phyloP scores from a whole-genome alignment of 2,329 filamentous ascomycete species.

The Cercospora sojina region DNA sequence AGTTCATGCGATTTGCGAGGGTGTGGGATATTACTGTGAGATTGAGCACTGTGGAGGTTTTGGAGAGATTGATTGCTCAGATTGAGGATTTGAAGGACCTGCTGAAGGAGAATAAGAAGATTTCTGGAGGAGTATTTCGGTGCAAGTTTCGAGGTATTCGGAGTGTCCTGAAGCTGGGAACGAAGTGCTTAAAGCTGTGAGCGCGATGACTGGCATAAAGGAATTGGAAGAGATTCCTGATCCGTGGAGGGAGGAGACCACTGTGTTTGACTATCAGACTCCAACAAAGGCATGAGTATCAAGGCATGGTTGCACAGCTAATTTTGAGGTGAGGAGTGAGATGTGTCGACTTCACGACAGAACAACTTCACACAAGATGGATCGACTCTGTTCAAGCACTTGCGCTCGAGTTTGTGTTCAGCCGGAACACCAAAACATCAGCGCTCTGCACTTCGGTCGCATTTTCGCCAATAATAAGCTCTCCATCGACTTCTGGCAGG shows the following conservation, averaged over 20 bases:
- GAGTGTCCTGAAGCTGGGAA: conserved; percentile 16
- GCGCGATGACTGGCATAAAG: conserved; percentile 12
- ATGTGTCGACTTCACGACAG: neutral
- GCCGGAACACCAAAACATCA: conserved; percentile 26
- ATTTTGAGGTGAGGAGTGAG: neutral
- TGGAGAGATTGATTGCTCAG: conserved; percentile 16
- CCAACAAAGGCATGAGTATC: neutral
- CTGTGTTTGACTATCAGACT: conserved; percentile 17
- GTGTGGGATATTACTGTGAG: conserved; percentile 20
- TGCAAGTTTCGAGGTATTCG: conserved; percentile 18
- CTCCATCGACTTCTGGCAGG: conserved; percentile 18
- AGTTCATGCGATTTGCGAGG: conserved; percentile 12
- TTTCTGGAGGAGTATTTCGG: conserved; percentile 21
- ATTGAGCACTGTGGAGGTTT: conserved; percentile 20
- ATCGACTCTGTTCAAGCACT: neutral
- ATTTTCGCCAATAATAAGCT: conserved; percentile 23
- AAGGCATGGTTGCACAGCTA: neutral
- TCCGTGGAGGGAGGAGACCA: conserved; percentile 19
- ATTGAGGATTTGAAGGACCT: conserved; percentile 13
- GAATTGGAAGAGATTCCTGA: conserved; percentile 18
- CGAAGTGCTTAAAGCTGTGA: conserved; percentile 16
- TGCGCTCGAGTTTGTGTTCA: conserved; percentile 6
- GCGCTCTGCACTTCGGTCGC: conserved; percentile 21
- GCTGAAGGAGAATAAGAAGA: neutral
- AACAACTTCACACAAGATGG: neutral